Evolutionary conservation across 1,284 basidiomycete genomes (phyloP).

Genomic region (Erythrobasidium hasegawianum): DNA sequence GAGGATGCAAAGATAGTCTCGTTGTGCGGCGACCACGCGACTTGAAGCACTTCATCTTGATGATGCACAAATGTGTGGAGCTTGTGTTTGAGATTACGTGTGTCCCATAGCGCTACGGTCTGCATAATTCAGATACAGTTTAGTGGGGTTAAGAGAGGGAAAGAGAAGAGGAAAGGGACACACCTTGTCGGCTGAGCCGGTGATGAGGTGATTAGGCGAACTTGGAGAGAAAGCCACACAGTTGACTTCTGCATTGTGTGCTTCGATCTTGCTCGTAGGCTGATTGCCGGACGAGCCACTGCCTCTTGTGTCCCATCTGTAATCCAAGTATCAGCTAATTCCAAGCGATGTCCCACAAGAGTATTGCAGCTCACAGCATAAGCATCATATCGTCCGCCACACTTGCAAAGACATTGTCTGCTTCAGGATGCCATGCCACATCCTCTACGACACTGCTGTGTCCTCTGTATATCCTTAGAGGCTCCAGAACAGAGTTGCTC

Average conservation of each 20-base stretch:
- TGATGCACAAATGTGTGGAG: slow-evolving; percentile 91
- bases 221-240: slow-evolving; percentile 85
- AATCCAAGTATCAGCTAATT: not conserved
- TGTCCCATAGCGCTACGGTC: slow-evolving; percentile 87
- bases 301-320: slow-evolving; percentile 87
- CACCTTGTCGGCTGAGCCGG: slow-evolving; percentile 91
- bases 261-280: slow-evolving; percentile 70
- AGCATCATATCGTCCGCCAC: slow-evolving; percentile 96
- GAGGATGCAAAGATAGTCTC: slow-evolving; percentile 87
- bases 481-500: slow-evolving; percentile 70
- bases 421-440: slow-evolving; percentile 87
- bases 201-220: slow-evolving; percentile 77
- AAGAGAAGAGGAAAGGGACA: slow-evolving; percentile 27
- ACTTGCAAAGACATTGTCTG: slow-evolving; percentile 84
- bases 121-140: no score
- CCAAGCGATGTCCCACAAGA: no score
- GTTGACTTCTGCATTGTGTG: slow-evolving; percentile 86
- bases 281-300: slow-evolving; percentile 55
- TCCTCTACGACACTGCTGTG: slow-evolving; percentile 92
- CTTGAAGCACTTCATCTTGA: slow-evolving; percentile 86
- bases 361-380: slow-evolving; percentile 67
- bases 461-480: slow-evolving; percentile 75
- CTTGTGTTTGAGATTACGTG: slow-evolving; percentile 71
- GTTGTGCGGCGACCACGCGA: slow-evolving; percentile 93
- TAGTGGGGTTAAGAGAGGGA: no score